Percentiles rank a stretch among this genome's conserved stretches.
These are phyloP conservation scores for Ascochyta viciae-villosae DNA, from an alignment of 2,329 filamentous ascomycete species.

Conservation along the genomic window DNA sequence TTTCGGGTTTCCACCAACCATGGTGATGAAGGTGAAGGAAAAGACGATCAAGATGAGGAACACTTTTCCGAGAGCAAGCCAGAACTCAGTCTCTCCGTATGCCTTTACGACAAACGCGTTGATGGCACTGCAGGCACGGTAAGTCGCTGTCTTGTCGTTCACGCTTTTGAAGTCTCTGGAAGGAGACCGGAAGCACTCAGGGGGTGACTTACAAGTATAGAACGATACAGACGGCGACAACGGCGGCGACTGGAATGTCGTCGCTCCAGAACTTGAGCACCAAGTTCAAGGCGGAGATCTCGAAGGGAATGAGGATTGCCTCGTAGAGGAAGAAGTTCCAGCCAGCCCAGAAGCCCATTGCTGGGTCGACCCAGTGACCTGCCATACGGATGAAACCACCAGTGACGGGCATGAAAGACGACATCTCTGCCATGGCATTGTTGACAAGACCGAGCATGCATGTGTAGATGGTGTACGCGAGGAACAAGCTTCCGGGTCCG, in stretches of 20 bases:
- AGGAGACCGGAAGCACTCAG: too few relatives aligned
- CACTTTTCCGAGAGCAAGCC: slow-evolving; percentile 50
- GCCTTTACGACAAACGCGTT: slow-evolving; percentile 51
- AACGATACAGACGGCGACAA: slow-evolving; percentile 48
- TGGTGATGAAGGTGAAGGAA: slow-evolving; percentile 52
- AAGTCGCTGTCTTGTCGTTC: too few relatives aligned
- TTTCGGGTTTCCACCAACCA: slow-evolving; percentile 51
- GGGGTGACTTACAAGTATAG: slow-evolving; percentile 34
- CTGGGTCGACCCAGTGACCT: slow-evolving; percentile 65
- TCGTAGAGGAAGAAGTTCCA: slow-evolving; percentile 57
- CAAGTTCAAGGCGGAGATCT: slow-evolving; percentile 52
- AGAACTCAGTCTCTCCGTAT: slow-evolving; percentile 52
- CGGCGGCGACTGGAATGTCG: slow-evolving; percentile 49
- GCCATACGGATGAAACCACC: slow-evolving; percentile 69
- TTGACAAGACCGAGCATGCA: slow-evolving; percentile 65
- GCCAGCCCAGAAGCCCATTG: slow-evolving; percentile 61
- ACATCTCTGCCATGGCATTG: slow-evolving; percentile 70
- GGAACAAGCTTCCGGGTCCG: slow-evolving; percentile 60
- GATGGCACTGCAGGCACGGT: slow-evolving; percentile 18
- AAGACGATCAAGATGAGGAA: slow-evolving; percentile 51
- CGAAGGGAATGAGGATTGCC: slow-evolving; percentile 56
- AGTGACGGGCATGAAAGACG: slow-evolving; percentile 64
- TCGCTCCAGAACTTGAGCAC: slow-evolving; percentile 51
- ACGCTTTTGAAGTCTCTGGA: too few relatives aligned
- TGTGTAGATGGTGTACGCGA: slow-evolving; percentile 64